A percentile compares a stretch with the other conserved stretches of the same genome.
phyloP scores from a whole-genome alignment of 2,329 filamentous ascomycete species.

The Arthrocladium fulminans region DNA sequence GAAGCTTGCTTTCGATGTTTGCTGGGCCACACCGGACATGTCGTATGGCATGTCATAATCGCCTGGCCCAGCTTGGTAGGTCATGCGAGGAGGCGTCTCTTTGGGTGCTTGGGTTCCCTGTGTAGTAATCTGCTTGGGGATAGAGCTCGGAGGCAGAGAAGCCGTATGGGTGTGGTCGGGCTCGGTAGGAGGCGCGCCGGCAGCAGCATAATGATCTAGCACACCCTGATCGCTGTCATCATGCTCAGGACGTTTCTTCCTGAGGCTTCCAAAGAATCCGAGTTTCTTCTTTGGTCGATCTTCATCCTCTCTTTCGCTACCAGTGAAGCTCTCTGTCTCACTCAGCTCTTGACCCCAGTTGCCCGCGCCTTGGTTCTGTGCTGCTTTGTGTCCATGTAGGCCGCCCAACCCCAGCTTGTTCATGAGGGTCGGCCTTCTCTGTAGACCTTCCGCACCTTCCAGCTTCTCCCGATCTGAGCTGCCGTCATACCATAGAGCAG shows the following conservation, averaged over 20 bases:
- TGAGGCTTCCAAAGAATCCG: constrained; percentile 20
- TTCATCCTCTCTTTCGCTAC: constrained; percentile 12
- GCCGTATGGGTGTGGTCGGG: not conserved
- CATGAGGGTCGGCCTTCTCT: constrained; percentile 18
- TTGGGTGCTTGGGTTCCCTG: not conserved
- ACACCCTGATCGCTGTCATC: constrained; percentile 15
- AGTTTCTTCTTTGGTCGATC: constrained; percentile 16
- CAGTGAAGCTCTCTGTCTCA: constrained; percentile 20
- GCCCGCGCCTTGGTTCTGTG: constrained; percentile 20
- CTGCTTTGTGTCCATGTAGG: constrained; percentile 15
- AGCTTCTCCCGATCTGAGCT: constrained; percentile 23
- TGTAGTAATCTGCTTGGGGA: not conserved
- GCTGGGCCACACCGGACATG: constrained; percentile 13
- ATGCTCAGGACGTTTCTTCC: constrained; percentile 14
- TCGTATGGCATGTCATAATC: constrained; percentile 18
- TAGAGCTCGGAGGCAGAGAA: not conserved
- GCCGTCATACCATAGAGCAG: constrained; percentile 54
- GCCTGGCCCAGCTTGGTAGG: not conserved
- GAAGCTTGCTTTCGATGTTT: constrained; percentile 13
- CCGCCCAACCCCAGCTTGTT: constrained; percentile 19
- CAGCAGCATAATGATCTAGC: constrained; percentile 7
- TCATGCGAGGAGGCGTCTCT: constrained; percentile 1
- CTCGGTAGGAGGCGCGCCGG: not conserved
- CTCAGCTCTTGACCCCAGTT: constrained; percentile 24
- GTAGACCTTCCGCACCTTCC: constrained; percentile 12